phyloP scores from a whole-genome alignment of 78 protist genomes.

The Emiliania huxleyi region DNA sequence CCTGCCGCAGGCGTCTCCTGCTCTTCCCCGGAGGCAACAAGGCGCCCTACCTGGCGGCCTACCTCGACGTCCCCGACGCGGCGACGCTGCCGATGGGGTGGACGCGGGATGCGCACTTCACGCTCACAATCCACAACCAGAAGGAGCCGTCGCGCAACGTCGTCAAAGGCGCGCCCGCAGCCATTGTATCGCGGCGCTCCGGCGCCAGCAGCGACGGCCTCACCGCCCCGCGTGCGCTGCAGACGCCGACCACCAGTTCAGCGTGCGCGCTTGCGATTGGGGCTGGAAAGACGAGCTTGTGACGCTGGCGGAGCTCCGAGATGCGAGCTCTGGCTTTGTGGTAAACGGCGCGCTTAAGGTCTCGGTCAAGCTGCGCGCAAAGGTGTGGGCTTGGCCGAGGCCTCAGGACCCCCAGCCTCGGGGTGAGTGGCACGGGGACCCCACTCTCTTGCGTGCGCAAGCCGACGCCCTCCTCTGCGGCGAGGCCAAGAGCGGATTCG shows the following conservation, averaged over 20 bases:
- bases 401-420: no score
- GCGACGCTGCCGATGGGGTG: not conserved
- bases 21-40: conserved; percentile 29
- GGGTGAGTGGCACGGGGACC: no score
- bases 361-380: not conserved
- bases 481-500: no score
- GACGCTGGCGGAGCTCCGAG: not conserved
- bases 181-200: no score
- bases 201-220: no score
- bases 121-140: not conserved
- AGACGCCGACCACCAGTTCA: conserved; percentile 49
- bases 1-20: conserved; percentile 19
- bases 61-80: conserved; percentile 9
- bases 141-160: not conserved
- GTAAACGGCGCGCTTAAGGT: not conserved
- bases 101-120: conserved; percentile 8
- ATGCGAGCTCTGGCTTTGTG: not conserved
- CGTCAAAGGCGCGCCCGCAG: not conserved
- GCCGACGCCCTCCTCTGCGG: no score
- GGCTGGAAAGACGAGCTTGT: conserved; percentile 47
- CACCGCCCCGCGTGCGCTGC: not conserved
- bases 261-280: conserved; percentile 43
- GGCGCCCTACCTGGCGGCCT: not conserved
- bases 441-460: no score
- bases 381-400: no score